Conservation (phyloP, 1,139 yeast species). For the Scheffersomyces titani region DNA sequence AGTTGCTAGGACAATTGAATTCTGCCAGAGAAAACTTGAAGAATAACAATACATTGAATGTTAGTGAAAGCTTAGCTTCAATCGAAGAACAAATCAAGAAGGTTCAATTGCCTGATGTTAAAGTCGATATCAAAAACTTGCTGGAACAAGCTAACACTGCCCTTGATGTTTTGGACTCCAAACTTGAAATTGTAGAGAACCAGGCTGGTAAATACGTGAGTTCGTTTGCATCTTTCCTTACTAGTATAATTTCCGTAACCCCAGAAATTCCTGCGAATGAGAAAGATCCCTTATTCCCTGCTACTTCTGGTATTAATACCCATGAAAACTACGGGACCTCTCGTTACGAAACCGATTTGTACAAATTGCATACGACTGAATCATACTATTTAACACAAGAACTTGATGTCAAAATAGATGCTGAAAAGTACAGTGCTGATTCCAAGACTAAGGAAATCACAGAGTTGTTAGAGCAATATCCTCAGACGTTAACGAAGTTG, state of each 20-base stretch:
- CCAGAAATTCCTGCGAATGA: constrained; percentile 17
- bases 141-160: constrained; percentile 53
- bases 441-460: constrained; percentile 55
- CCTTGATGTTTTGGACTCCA: constrained; percentile 66
- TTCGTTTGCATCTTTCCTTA: constrained; percentile 59
- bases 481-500: constrained; percentile 52
- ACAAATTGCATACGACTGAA: constrained; percentile 39
- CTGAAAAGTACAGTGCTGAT: constrained; percentile 44
- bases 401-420: constrained; percentile 16
- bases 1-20: constrained; percentile 34
- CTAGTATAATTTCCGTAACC: constrained; percentile 50
- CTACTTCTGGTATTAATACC: constrained; percentile 20
- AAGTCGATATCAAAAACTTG: constrained; percentile 20
- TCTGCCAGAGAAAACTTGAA: constrained; percentile 29
- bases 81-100: constrained; percentile 36
- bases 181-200: constrained; percentile 66
- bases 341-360: constrained; percentile 43
- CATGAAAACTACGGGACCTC: constrained; percentile 39
- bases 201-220: constrained; percentile 61
- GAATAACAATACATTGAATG: constrained; percentile 3
- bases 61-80: constrained; percentile 16
- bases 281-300: constrained; percentile 17
- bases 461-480: constrained; percentile 46
- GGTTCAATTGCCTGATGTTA: constrained; percentile 11
- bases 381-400: constrained; percentile 16